Evolutionary conservation across 208 protist genomes (phyloP).

Genomic region (Leishmania turanica): DNA sequence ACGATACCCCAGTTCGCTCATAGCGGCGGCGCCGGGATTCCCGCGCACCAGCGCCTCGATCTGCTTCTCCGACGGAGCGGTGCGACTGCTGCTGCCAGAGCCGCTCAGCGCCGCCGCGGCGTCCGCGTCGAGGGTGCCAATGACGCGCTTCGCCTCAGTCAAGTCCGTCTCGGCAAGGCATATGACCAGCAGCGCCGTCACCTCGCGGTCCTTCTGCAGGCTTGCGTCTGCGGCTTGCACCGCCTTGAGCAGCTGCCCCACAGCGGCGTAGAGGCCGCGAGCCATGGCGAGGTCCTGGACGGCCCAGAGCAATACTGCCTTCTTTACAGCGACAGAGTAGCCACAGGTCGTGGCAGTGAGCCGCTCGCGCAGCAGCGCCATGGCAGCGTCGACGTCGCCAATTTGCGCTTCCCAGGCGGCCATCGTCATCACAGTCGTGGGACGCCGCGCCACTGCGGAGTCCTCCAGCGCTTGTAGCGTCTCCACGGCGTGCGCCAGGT

Average conservation of each 20-base stretch:
- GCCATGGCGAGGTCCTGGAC: conserved; percentile 54
- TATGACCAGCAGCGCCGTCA: conserved; percentile 55
- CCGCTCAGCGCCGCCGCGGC: conserved; percentile 16
- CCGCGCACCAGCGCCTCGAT: conserved; percentile 42
- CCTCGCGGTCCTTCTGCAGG: conserved; percentile 44
- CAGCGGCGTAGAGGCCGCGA: conserved; percentile 40
- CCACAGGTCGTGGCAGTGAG: conserved; percentile 11
- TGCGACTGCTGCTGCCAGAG: not conserved
- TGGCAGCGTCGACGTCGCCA: conserved; percentile 28
- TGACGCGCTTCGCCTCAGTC: conserved; percentile 27
- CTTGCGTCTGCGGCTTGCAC: conserved; percentile 30
- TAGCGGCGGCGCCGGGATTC: conserved; percentile 42
- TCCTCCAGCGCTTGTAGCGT: conserved; percentile 40
- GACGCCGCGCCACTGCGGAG: conserved; percentile 36
- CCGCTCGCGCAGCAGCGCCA: conserved; percentile 42
- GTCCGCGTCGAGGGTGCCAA: conserved; percentile 16
- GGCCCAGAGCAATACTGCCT: conserved; percentile 64
- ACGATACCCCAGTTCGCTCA: conserved; percentile 70
- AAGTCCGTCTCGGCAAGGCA: conserved; percentile 66
- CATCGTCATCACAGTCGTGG: conserved; percentile 57
- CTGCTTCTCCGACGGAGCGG: conserved; percentile 31
- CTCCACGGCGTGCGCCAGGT: conserved; percentile 54
- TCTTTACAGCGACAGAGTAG: conserved; percentile 15
- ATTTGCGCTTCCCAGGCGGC: conserved; percentile 66
- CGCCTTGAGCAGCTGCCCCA: conserved; percentile 46